A percentile compares a stretch with the other conserved stretches of the same genome.
phyloP scores from a whole-genome alignment of 768 basidiomycete genomes.

The Calocybe cyanea region DNA sequence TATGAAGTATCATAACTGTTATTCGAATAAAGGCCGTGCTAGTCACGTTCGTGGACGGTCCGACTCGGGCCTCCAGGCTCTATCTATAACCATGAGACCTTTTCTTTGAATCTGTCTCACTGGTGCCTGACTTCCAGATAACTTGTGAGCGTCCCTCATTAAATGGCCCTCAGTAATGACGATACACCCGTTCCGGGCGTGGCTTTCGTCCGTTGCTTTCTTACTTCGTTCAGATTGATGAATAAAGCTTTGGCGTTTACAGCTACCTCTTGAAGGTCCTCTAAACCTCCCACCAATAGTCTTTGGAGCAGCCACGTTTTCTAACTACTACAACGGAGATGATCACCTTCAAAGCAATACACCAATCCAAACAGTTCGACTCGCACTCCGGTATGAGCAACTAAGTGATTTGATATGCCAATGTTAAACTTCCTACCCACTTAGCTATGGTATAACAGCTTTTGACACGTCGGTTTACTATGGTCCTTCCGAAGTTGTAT shows the following conservation, averaged over 20 bases:
- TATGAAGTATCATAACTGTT: too few species aligned
- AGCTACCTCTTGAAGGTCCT: slow-evolving; percentile 31
- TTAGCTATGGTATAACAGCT: slow-evolving; percentile 74
- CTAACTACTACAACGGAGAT: slow-evolving; percentile 60
- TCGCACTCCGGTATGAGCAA: slow-evolving; percentile 64
- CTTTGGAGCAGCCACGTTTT: slow-evolving; percentile 72
- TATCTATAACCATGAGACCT: not conserved
- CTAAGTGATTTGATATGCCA: not conserved
- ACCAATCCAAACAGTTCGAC: slow-evolving; percentile 65
- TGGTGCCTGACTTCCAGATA: too few species aligned
- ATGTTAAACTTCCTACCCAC: slow-evolving; percentile 1
- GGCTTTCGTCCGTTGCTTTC: slow-evolving; percentile 33
- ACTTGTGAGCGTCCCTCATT: too few species aligned
- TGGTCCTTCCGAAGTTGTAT: slow-evolving; percentile 72
- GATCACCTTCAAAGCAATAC: slow-evolving; percentile 49
- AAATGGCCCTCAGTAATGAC: slow-evolving; percentile 20
- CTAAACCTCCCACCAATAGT: slow-evolving; percentile 47
- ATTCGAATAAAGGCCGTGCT: slow-evolving; percentile 2
- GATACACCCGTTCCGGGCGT: slow-evolving; percentile 34
- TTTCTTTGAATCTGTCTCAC: not conserved
- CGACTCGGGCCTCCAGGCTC: not conserved
- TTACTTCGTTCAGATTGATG: too few species aligned
- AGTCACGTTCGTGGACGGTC: slow-evolving; percentile 8
- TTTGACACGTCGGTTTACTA: slow-evolving; percentile 86
- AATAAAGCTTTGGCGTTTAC: not conserved